These are phyloP conservation scores for Tolypocladium ovalisporum DNA, from an alignment of 2,329 filamentous ascomycete species.

Conservation along the genomic window DNA sequence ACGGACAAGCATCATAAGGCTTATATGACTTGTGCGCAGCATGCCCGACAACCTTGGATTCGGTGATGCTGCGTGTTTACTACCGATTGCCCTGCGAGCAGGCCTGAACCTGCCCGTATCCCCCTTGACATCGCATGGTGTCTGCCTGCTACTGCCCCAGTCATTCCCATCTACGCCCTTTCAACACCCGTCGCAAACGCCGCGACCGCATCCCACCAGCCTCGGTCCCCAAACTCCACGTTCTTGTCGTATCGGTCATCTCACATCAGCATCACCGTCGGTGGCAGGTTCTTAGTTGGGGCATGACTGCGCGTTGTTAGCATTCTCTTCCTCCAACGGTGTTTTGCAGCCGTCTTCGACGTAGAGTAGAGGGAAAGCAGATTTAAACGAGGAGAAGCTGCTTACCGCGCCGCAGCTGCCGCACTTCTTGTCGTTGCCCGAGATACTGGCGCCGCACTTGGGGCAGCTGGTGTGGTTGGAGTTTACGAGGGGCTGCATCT, in stretches of 20 bases:
- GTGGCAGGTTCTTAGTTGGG: conserved; percentile 13
- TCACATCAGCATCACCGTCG: background rate
- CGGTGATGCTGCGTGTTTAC: background rate
- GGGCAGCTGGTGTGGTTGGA: conserved; percentile 34
- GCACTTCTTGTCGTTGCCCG: conserved; percentile 40
- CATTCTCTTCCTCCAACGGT: background rate
- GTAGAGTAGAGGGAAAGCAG: background rate
- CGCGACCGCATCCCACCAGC: background rate
- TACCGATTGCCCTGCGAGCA: background rate
- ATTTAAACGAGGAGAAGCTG: conserved; percentile 16
- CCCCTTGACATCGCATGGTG: background rate
- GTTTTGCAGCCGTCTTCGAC: too few species aligned
- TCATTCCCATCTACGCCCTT: background rate
- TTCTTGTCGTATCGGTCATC: background rate
- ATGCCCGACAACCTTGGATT: background rate
- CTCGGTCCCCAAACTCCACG: background rate
- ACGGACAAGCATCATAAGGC: too few species aligned
- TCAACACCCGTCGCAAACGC: background rate
- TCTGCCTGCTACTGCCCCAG: background rate
- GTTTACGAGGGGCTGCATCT: conserved; percentile 26
- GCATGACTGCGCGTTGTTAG: conserved; percentile 15
- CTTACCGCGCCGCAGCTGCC: conserved; percentile 45
- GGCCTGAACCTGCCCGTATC: background rate
- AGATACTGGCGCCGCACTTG: conserved; percentile 41
- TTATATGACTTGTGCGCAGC: background rate